Conservation (phyloP, 2,329 filamentous ascomycete genomes). For the Clathrospora elynae region DNA sequence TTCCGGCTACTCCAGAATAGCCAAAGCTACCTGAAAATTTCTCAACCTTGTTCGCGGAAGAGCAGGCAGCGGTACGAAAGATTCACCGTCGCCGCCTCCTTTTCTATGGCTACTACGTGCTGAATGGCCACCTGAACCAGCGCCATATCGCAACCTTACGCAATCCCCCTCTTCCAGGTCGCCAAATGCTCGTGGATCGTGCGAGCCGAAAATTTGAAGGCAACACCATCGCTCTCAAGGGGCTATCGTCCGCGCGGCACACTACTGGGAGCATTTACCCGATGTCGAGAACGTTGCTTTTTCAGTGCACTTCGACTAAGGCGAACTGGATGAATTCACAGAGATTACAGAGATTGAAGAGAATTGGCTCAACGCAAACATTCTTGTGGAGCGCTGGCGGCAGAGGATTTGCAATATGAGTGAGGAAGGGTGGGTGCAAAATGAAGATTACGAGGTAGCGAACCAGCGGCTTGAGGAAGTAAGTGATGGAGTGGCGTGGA, state of each 20-base stretch:
- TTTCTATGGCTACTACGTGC: constrained; percentile 15
- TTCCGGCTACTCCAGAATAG: too few relatives aligned
- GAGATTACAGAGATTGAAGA: constrained; percentile 4
- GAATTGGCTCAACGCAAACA: constrained; percentile 15
- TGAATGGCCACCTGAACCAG: constrained; percentile 17
- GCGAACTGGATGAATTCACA: constrained; percentile 15
- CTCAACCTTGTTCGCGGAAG: constrained; percentile 8
- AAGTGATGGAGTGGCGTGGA: constrained; percentile 18
- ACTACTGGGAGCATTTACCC: constrained; percentile 17
- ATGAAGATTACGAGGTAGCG: constrained; percentile 22
- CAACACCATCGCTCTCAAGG: constrained; percentile 21
- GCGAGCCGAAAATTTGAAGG: constrained; percentile 22
- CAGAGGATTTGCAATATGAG: constrained; percentile 19
- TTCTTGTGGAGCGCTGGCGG: constrained; percentile 16
- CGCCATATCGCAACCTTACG: constrained; percentile 17
- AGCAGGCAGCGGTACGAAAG: constrained; percentile 10
- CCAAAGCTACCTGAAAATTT: constrained; percentile 19
- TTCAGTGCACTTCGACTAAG: constrained; percentile 14
- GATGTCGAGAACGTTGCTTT: constrained; percentile 18
- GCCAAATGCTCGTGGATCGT: constrained; percentile 22
- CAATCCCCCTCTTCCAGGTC: constrained; percentile 19
- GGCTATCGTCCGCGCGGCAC: constrained; percentile 14
- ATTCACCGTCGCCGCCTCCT: constrained; percentile 20
- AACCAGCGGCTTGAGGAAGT: constrained; percentile 16
- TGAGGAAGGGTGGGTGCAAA: constrained; percentile 22